Evolutionary conservation across 2,329 filamentous ascomycete genomes (phyloP).

Genomic region (Curvularia sp.): DNA sequence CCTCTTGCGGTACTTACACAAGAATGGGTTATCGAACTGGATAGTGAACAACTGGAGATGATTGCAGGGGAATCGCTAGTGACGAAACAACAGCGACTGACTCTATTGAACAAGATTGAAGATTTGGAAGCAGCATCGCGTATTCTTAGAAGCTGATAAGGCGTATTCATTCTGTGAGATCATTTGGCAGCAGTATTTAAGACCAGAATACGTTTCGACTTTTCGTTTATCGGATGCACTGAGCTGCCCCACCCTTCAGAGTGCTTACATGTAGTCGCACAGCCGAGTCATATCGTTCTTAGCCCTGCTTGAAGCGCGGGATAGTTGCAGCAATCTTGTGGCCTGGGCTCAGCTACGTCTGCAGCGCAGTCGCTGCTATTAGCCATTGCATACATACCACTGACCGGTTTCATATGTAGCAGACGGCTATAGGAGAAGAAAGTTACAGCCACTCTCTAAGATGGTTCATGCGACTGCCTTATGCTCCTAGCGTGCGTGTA

Average conservation of each 20-base stretch:
- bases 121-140: constrained; percentile 4
- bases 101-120: constrained; percentile 2
- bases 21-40: constrained; percentile 15
- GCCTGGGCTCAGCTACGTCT: too few species aligned
- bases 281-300: too few species aligned
- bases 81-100: constrained; percentile 6
- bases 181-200: not conserved
- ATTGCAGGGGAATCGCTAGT: constrained; percentile 24
- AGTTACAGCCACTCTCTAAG: too few species aligned
- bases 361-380: too few species aligned
- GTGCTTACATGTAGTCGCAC: too few species aligned
- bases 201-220: not conserved
- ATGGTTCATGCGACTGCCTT: too few species aligned
- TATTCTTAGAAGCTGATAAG: constrained; percentile 1
- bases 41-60: constrained; percentile 16
- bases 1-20: constrained; percentile 20
- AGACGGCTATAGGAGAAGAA: too few species aligned
- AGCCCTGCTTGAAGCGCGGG: too few species aligned
- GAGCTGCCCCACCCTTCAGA: not conserved
- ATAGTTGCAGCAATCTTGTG: too few species aligned
- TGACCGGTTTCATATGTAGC: too few species aligned
- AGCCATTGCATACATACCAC: too few species aligned
- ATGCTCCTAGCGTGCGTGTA: too few species aligned
- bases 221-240: not conserved
- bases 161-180: not conserved